Evolutionary conservation across 1,139 yeast genomes (phyloP).

Genomic region (Pichia sp.): DNA sequence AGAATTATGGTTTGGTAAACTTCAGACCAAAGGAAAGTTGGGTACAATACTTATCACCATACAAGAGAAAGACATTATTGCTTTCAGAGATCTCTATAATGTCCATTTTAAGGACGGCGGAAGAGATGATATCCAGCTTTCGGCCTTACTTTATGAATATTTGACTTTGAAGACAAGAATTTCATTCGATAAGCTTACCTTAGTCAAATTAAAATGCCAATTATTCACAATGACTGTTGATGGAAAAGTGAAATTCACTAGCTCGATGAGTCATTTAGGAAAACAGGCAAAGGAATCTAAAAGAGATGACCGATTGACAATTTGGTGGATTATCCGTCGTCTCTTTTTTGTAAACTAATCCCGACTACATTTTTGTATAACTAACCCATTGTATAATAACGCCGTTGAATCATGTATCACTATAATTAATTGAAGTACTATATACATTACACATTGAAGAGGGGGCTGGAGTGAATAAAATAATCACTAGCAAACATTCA

Average conservation of each 20-base stretch:
- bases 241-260: slow-evolving; percentile 29
- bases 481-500: too few relatives aligned
- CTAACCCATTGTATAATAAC: not conserved
- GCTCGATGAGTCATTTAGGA: slow-evolving; percentile 24
- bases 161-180: slow-evolving; percentile 27
- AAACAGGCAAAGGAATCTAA: slow-evolving; percentile 13
- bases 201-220: slow-evolving; percentile 28
- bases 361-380: too few relatives aligned
- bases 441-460: too few relatives aligned
- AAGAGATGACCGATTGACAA: slow-evolving; percentile 26
- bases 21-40: slow-evolving; percentile 22
- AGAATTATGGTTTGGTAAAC: slow-evolving; percentile 22
- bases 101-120: too few relatives aligned
- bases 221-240: slow-evolving; percentile 28
- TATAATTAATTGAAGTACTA: too few relatives aligned
- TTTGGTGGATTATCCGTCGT: slow-evolving; percentile 25
- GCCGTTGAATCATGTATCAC: too few relatives aligned
- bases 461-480: too few relatives aligned
- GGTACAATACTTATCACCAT: slow-evolving; percentile 27
- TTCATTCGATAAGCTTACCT: slow-evolving; percentile 24
- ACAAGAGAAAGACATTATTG: slow-evolving; percentile 21
- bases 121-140: slow-evolving; percentile 9
- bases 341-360: slow-evolving; percentile 1
- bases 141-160: slow-evolving; percentile 22
- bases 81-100: slow-evolving; percentile 11